Conservation (phyloP, 257 asterid species). For the Lycium ferocissimum region DNA sequence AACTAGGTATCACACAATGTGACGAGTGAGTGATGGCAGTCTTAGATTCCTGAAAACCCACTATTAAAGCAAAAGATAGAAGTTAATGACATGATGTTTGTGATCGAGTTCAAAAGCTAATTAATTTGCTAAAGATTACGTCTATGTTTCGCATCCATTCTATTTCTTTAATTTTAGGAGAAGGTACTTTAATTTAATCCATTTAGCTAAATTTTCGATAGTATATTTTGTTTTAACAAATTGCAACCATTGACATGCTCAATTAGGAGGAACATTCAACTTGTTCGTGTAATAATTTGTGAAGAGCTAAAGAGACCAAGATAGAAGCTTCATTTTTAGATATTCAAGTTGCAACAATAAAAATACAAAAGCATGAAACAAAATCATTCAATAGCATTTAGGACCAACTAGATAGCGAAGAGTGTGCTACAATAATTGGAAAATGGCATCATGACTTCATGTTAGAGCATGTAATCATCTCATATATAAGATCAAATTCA, state of each 20-base stretch:
- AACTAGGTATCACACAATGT: constrained; percentile 23
- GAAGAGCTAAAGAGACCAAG: not conserved
- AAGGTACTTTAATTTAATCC: not conserved
- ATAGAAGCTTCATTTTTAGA: not conserved
- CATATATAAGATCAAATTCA: not conserved
- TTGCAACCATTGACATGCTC: constrained; percentile 1
- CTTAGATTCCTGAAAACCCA: constrained; percentile 24
- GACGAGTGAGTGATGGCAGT: constrained; percentile 24
- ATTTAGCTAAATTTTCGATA: not conserved
- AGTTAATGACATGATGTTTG: constrained; percentile 15
- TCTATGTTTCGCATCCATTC: not conserved
- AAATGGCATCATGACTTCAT: not conserved
- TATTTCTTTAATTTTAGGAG: not conserved
- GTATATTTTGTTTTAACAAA: not conserved
- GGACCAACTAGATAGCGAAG: not conserved
- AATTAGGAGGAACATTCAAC: not conserved
- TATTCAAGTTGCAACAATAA: not conserved
- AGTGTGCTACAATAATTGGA: not conserved
- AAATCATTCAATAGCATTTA: not conserved
- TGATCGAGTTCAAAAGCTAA: constrained; percentile 4
- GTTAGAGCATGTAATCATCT: not conserved
- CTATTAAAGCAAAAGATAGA: not conserved
- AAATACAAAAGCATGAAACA: not conserved
- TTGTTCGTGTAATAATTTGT: not conserved
- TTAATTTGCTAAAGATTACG: not conserved